Evolutionary conservation across 305 asterid species (phyloP), one percentile per base, ranked within the genome.

Genomic region (Fraxinus latifolia): DNA sequence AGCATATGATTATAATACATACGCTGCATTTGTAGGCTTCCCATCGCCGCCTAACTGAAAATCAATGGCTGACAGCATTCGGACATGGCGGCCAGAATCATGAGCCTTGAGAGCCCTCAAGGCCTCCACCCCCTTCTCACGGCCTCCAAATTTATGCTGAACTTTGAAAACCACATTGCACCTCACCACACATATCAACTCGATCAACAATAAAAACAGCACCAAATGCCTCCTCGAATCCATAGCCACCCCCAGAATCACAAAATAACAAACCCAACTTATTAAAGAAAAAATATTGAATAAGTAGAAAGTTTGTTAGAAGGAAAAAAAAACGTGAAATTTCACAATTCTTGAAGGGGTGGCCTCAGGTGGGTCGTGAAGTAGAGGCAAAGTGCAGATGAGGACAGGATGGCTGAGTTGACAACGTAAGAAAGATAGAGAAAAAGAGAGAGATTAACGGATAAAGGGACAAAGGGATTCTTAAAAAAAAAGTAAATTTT

Each of bases 41-140:
- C 97, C 97, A 79, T 93, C 89, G 27, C 99, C 98, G 80, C 98
- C 97, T 37, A 96, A 79, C 78, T 86, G 91, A 77, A 96, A 72
- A 82, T 96, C 99, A 81, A 91, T 34, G 74, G 98, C 91, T 50
- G 95, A 80, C n/a, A 96, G 97, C 93, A 87, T 90, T 86, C 98
- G 86, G n/a, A 97, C 94, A 77, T 93, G 99, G 71, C 98, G 98
- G 71, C 79, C 86, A 25, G 85, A 83, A 85, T 96, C 99, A 81
- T 94, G 99, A 6, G 86, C 90, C 85, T 87, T 88, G 19, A 96
- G 85, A 58, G 88, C 90, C 34, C 87, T 82, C 92, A 96, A 78
- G 34, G 82, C 53, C 60, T 90, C 88, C 82, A 68, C 76, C 8
- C 84, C 87, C 55, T 76, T 68, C 81, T 87, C 84, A 77, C 90